Percentiles rank a stretch among this genome's conserved stretches.
Evolutionary conservation across 768 basidiomycete genomes (phyloP).

Genomic region (Piloderma croceum): DNA sequence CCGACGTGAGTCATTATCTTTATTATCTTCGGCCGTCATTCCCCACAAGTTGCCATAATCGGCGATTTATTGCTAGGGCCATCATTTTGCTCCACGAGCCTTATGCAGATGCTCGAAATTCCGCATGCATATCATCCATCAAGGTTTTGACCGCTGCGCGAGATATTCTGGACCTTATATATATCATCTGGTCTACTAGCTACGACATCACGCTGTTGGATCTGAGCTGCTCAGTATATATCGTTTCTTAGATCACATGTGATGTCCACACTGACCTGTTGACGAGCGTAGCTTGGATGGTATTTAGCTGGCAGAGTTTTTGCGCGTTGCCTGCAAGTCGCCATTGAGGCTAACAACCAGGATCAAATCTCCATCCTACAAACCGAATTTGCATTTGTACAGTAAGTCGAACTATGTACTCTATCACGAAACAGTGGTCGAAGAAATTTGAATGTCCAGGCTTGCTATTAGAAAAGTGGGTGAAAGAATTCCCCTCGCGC

Average conservation of each 20-base stretch:
- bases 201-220: conserved; percentile 68
- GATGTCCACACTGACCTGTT: no score
- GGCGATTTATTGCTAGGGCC: no score
- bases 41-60: no score
- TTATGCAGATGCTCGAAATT: conserved; percentile 54
- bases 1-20: conserved; percentile 24
- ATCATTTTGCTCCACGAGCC: conserved; percentile 74
- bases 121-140: conserved; percentile 61
- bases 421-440: not conserved
- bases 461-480: conserved; percentile 57
- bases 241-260: conserved; percentile 2
- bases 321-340: conserved; percentile 59
- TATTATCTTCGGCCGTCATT: no score
- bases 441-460: conserved; percentile 26
- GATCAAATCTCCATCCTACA: conserved; percentile 57
- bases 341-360: conserved; percentile 49
- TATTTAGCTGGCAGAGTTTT: conserved; percentile 63
- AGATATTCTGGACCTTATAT: conserved; percentile 60
- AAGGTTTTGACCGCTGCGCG: conserved; percentile 65
- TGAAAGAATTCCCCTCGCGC: conserved; percentile 60
- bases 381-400: conserved; percentile 63
- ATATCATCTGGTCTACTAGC: conserved; percentile 62
- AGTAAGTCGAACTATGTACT: conserved; percentile 35
- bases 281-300: conserved; percentile 72
- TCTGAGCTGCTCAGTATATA: conserved; percentile 55